phyloP scores from a whole-genome alignment of 2,329 filamentous ascomycete genomes.

The Capronia epimyces region DNA sequence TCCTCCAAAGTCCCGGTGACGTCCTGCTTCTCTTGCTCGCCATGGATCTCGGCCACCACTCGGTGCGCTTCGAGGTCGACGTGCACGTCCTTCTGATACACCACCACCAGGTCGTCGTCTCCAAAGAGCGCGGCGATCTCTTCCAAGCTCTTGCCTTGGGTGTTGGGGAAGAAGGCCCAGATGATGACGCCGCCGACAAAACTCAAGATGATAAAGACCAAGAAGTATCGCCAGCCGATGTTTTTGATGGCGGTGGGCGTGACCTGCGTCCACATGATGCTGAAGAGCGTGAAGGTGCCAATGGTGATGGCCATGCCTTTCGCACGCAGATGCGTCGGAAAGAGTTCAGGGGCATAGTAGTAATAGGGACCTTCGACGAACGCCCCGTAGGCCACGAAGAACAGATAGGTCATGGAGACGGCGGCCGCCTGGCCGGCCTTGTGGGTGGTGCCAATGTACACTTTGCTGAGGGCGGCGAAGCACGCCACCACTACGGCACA shows the following conservation, averaged over 20 bases:
- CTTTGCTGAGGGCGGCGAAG: slow-evolving; percentile 36
- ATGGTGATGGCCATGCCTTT: background rate
- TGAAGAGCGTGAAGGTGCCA: background rate
- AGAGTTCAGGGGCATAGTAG: slow-evolving; percentile 7
- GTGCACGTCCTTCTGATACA: no score
- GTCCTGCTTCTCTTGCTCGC: no score
- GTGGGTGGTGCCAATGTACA: slow-evolving; percentile 35
- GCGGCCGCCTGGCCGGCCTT: slow-evolving; percentile 35
- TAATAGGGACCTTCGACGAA: slow-evolving; percentile 10
- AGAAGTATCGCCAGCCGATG: slow-evolving; percentile 59
- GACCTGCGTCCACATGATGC: slow-evolving; percentile 41
- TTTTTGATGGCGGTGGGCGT: slow-evolving; percentile 55
- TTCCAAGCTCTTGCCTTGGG: slow-evolving; percentile 36
- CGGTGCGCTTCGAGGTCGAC: no score
- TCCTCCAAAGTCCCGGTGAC: no score
- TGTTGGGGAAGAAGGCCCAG: slow-evolving; percentile 61
- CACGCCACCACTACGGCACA: slow-evolving; percentile 39
- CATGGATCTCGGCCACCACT: no score
- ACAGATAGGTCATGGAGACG: slow-evolving; percentile 41
- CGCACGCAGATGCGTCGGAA: background rate
- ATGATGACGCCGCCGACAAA: slow-evolving; percentile 62
- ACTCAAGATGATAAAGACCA: slow-evolving; percentile 73
- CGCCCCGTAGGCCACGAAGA: slow-evolving; percentile 18
- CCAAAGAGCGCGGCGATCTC: slow-evolving; percentile 31
- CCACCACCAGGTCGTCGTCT: background rate